These are phyloP conservation scores for Marasmius fiardii DNA, from an alignment of 1,284 basidiomycete species.

Conservation along the genomic window DNA sequence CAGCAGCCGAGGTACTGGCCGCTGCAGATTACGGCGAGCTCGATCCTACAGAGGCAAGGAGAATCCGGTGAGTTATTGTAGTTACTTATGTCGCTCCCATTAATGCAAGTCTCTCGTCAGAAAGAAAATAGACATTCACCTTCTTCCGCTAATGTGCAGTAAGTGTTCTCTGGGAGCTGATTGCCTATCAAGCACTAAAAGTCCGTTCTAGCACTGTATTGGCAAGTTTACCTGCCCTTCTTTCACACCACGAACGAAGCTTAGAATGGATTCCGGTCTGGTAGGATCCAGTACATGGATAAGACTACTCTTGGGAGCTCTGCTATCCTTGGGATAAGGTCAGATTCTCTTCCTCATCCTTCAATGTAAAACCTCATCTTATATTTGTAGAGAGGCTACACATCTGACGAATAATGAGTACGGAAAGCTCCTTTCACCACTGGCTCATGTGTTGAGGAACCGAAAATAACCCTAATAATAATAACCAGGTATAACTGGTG, in stretches of 20 bases:
- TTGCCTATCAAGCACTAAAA: no score
- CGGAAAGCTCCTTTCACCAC: constrained; percentile 21
- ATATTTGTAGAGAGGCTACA: constrained; percentile 36
- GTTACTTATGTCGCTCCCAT: not conserved
- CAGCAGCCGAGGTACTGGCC: constrained; percentile 51
- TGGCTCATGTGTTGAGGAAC: no score
- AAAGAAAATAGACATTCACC: constrained; percentile 61
- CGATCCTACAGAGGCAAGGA: constrained; percentile 47
- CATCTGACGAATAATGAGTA: constrained; percentile 54
- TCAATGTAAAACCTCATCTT: not conserved
- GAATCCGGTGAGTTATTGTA: constrained; percentile 42
- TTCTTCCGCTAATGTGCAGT: constrained; percentile 73
- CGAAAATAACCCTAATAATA: not conserved
- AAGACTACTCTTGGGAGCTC: constrained; percentile 69
- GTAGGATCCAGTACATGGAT: constrained; percentile 69
- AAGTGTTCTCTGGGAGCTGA: no score
- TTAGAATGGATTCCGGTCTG: constrained; percentile 18
- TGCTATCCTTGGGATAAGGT: constrained; percentile 65
- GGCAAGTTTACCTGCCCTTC: constrained; percentile 30
- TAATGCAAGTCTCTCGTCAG: constrained; percentile 26
- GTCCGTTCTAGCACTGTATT: constrained; percentile 46
- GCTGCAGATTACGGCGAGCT: constrained; percentile 41
- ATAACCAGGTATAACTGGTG: constrained; percentile 54
- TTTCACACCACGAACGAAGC: not conserved
- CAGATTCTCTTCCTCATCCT: constrained; percentile 18